A percentile compares a stretch with the other conserved stretches of the same genome.
Evolutionary conservation across 495 filamentous ascomycete species (phyloP).

Genomic region (Neurospora tetrasperma): DNA sequence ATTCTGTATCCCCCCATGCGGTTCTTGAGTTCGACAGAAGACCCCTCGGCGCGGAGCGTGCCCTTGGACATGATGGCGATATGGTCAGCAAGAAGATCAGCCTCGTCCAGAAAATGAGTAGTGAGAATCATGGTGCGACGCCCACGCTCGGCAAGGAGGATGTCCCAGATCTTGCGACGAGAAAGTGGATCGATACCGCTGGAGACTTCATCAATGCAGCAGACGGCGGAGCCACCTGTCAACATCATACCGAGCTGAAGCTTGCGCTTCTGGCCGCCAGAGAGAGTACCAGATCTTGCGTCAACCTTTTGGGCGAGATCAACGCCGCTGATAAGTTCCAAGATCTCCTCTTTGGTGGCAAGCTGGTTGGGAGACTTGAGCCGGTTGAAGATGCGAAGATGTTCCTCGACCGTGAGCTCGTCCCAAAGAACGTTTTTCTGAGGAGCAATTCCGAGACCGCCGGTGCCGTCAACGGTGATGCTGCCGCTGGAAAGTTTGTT

Average conservation of each 20-base stretch:
- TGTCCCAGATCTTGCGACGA: conserved; percentile 81
- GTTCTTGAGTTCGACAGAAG: conserved; percentile 68
- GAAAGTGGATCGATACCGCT: conserved; percentile 74
- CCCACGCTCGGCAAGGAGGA: conserved; percentile 69
- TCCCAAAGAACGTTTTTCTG: conserved; percentile 90
- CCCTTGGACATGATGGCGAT: conserved; percentile 72
- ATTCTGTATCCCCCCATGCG: conserved; percentile 67
- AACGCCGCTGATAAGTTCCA: conserved; percentile 50
- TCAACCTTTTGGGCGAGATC: conserved; percentile 62
- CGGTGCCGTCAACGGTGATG: conserved; percentile 60
- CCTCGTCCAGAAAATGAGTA: conserved; percentile 76
- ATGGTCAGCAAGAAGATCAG: conserved; percentile 63
- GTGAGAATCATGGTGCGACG: conserved; percentile 71
- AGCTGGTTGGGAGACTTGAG: conserved; percentile 51
- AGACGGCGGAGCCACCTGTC: conserved; percentile 71
- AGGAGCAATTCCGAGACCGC: conserved; percentile 76
- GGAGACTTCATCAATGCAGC: conserved; percentile 82
- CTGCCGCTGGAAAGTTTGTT: conserved; percentile 58
- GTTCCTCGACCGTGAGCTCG: conserved; percentile 69
- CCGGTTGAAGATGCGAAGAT: conserved; percentile 65
- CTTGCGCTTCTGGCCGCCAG: conserved; percentile 82
- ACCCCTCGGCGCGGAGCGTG: conserved; percentile 56
- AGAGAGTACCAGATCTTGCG: conserved; percentile 57
- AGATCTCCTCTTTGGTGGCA: conserved; percentile 45
- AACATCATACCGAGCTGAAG: conserved; percentile 93